phyloP scores from a whole-genome alignment of 1,139 yeast genomes.

The Pichia sp. region DNA sequence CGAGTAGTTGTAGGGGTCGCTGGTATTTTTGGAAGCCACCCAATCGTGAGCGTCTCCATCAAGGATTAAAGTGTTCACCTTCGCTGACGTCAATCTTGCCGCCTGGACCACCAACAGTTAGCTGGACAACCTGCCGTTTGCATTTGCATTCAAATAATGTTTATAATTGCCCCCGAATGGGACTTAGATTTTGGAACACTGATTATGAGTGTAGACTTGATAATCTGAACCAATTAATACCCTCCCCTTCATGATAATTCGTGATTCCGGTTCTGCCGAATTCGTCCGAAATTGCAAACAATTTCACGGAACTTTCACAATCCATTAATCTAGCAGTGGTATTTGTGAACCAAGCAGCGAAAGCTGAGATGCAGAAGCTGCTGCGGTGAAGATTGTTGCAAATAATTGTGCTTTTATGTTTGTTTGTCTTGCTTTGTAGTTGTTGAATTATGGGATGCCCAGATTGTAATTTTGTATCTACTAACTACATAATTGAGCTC shows the following conservation, averaged over 20 bases:
- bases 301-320: neutral
- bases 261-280: conserved; percentile 6
- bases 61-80: conserved; percentile 15
- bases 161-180: neutral
- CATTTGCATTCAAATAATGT: conserved; percentile 9
- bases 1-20: conserved; percentile 25
- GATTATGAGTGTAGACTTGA: conserved; percentile 8
- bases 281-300: conserved; percentile 1
- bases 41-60: conserved; percentile 20
- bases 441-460: neutral
- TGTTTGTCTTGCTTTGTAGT: neutral
- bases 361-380: neutral
- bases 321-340: neutral
- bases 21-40: conserved; percentile 22
- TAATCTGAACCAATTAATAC: conserved; percentile 34
- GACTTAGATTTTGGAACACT: conserved; percentile 7
- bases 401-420: neutral
- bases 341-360: neutral
- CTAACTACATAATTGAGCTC: too few species aligned
- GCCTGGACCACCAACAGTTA: conserved; percentile 20
- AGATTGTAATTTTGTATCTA: too few species aligned
- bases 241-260: conserved; percentile 41
- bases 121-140: conserved; percentile 6
- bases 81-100: conserved; percentile 5
- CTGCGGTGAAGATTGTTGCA: neutral